Conservation (phyloP, 257 asterid species). For the Penstemon davidsonii region DNA sequence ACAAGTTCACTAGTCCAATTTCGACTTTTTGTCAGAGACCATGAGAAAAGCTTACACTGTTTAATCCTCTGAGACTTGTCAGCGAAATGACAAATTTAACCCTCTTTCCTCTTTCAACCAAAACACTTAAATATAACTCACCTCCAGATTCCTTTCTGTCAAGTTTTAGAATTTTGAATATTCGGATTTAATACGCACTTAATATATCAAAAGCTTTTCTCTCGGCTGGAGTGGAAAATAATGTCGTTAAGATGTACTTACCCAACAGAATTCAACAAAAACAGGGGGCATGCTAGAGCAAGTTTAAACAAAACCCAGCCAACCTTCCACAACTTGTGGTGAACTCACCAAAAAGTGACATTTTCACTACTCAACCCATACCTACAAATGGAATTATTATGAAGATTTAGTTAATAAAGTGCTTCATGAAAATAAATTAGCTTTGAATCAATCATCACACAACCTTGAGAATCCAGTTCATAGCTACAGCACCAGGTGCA, state of each 20-base stretch:
- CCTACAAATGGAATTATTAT: background rate
- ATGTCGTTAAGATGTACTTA: background rate
- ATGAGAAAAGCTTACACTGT: too few species aligned
- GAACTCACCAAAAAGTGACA: slow-evolving; percentile 5
- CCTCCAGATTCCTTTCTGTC: background rate
- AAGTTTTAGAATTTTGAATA: too few species aligned
- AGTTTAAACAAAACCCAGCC: background rate
- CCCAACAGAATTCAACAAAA: too few species aligned
- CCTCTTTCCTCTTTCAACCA: background rate
- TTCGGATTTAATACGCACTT: too few species aligned
- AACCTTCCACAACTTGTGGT: background rate
- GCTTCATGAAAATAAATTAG: slow-evolving; percentile 18
- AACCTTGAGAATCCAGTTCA: slow-evolving; percentile 99
- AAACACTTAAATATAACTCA: background rate
- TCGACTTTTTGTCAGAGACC: background rate
- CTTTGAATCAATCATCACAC: slow-evolving; percentile 12
- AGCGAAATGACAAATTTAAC: background rate
- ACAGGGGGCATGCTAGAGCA: background rate
- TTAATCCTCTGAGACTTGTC: background rate
- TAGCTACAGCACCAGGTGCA: slow-evolving; percentile 87
- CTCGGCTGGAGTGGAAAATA: background rate
- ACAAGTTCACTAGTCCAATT: background rate
- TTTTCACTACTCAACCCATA: slow-evolving; percentile 5
- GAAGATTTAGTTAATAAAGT: background rate
- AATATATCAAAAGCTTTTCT: background rate